Conservation (phyloP, 805 yeast species). For the Zygoascus flipseniorum region DNA sequence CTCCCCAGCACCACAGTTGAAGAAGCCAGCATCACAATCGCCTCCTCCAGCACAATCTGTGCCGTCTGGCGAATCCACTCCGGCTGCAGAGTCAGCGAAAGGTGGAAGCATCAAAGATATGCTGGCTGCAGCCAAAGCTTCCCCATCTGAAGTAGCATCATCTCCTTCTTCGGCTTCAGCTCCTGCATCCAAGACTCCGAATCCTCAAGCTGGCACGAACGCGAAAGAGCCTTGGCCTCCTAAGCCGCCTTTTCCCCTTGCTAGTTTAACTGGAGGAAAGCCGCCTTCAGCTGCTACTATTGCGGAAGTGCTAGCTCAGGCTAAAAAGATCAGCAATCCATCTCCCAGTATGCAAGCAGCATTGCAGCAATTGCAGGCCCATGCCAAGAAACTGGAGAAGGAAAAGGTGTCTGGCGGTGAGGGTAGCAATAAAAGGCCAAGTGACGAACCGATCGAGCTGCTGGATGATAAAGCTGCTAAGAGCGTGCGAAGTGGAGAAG, state of each 20-base stretch:
- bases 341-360: slow-evolving; percentile 27
- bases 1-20: slow-evolving; percentile 1
- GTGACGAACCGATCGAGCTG: slow-evolving; percentile 7
- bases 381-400: slow-evolving; percentile 17
- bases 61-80: neutral
- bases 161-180: slow-evolving; percentile 2
- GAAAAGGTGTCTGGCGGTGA: slow-evolving; percentile 2
- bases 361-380: slow-evolving; percentile 28
- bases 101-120: neutral
- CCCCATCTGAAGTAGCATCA: slow-evolving; percentile 1
- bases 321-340: slow-evolving; percentile 30
- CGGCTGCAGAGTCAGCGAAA: too few relatives aligned
- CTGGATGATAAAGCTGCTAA: slow-evolving; percentile 7
- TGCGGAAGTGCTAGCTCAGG: slow-evolving; percentile 28
- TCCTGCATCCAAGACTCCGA: neutral
- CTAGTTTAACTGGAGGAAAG: slow-evolving; percentile 8
- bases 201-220: slow-evolving; percentile 1
- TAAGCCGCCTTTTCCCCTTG: neutral
- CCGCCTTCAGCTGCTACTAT: slow-evolving; percentile 24
- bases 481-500: neutral
- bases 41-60: neutral
- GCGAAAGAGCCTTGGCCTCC: neutral
- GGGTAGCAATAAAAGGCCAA: slow-evolving; percentile 1
- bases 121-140: neutral
- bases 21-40: neutral